Percentiles rank a stretch among this genome's conserved stretches.
These are phyloP conservation scores for Venturia aucupariae DNA, from an alignment of 2,329 filamentous ascomycete species.

Conservation along the genomic window DNA sequence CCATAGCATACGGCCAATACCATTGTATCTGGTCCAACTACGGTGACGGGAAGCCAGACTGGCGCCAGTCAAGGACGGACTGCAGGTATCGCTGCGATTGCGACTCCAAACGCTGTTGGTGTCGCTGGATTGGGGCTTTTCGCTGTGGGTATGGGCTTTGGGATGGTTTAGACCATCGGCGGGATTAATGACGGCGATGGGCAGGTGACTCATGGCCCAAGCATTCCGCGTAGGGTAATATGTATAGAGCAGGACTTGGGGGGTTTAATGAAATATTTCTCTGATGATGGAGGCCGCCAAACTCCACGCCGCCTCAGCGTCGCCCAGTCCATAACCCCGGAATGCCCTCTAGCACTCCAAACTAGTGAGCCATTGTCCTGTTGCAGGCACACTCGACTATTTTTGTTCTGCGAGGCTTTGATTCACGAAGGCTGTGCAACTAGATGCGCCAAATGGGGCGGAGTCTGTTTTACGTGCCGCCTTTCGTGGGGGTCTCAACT, in stretches of 20 bases:
- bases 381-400: not conserved
- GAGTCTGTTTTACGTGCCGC: not conserved
- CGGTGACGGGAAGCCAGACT: constrained; percentile 1
- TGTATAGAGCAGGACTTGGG: not conserved
- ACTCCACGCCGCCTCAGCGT: not conserved
- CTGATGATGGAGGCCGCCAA: not conserved
- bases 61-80: not conserved
- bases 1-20: constrained; percentile 9
- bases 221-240: not conserved
- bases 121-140: not conserved
- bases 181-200: not conserved
- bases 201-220: not conserved
- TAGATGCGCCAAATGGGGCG: not conserved
- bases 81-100: not conserved
- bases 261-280: not conserved
- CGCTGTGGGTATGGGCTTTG: constrained; percentile 2
- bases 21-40: constrained; percentile 9
- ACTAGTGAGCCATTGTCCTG: not conserved
- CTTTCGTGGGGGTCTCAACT: not conserved
- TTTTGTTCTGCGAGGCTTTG: too few species aligned
- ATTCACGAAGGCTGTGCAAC: not conserved
- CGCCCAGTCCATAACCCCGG: not conserved
- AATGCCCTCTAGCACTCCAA: too few species aligned
- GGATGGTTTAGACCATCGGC: not conserved
- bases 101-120: not conserved